Base-by-base conservation (phyloP, 805 yeast genomes). In the Danielozyma ontarioensis region DNA sequence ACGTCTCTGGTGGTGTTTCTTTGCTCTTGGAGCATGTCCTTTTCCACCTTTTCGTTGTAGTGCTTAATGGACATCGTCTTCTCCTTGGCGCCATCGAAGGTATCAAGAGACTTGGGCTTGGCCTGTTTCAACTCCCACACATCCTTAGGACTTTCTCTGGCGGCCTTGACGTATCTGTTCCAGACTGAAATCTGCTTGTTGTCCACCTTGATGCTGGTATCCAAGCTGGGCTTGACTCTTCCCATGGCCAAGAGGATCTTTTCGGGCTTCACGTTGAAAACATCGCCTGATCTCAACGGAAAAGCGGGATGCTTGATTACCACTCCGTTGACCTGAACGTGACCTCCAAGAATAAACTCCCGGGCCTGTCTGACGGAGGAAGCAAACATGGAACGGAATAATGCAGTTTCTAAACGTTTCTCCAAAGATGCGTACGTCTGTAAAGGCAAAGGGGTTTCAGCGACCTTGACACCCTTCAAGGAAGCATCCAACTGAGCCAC, bases 351-450 rank as follows among this genome's bases (percentile, higher is more conserved):
- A 39, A 93, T 80, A 50, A 83, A 87, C 53, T 84, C 88, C 46
- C 96, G 76, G 2, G 98, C 96, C 62, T 90, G 97, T 68, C 97
- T 80, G 3, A 87, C 77, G 5, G 95, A 83, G 4, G 95, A 76
- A 4, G 97, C 96, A 66, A 90, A 88, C 83, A 90, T 72, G 13
- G 96, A 70, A 60, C 98, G 79, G 65, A 86, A 93, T 8, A 90
- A 50, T 2, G 96, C 97, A 53, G 83, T 76, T 57, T 90, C 98
- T 21, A 90, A 70, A 54, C 98, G 72, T 52, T 82, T 83, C 59
- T 90, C 98, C 42, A 90, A 64, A 2, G 80, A 80, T 3, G 95
- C 95, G 59, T 69, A 90, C 2, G 96, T 84, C 63, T 93, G 97
- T 51, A 88, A 59, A 28, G 85, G 77, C 64, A 83, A 75, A 6